A percentile compares a stretch with the other conserved stretches of the same genome.
Evolutionary conservation across 495 filamentous ascomycete species (phyloP).

Genomic region (Darksidea phi): DNA sequence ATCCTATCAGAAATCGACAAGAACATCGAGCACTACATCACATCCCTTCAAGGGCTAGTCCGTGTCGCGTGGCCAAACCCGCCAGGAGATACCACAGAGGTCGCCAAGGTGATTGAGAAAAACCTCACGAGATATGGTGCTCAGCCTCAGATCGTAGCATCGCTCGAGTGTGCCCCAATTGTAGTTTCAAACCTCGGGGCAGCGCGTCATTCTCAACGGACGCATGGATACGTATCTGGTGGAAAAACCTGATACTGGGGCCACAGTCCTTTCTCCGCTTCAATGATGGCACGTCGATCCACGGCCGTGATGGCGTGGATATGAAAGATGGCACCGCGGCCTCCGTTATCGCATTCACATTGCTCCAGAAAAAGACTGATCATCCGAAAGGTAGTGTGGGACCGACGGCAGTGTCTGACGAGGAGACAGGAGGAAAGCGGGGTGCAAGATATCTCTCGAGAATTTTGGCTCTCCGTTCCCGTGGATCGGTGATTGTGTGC

Average conservation of each 20-base stretch:
- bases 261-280: conserved; percentile 24
- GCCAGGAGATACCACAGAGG: conserved; percentile 26
- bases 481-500: conserved; percentile 29
- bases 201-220: conserved; percentile 21
- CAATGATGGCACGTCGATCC: conserved; percentile 21
- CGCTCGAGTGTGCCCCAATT: conserved; percentile 12
- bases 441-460: conserved; percentile 28
- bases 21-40: conserved; percentile 8
- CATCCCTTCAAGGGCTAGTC: conserved; percentile 21
- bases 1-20: conserved; percentile 14
- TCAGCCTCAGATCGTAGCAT: conserved; percentile 11
- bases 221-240: conserved; percentile 31
- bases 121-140: conserved; percentile 12
- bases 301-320: conserved; percentile 29
- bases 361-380: conserved; percentile 12
- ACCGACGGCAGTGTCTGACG: conserved; percentile 24
- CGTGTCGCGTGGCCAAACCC: conserved; percentile 27
- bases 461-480: no score
- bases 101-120: conserved; percentile 6
- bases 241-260: conserved; percentile 27
- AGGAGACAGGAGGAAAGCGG: conserved; percentile 33
- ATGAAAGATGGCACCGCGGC: conserved; percentile 35
- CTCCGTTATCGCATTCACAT: conserved; percentile 25
- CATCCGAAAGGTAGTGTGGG: conserved; percentile 13
- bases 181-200: conserved; percentile 17